Evolutionary conservation across 108 stramenopile genomes (phyloP).

Genomic region (Bacterosira constricta): DNA sequence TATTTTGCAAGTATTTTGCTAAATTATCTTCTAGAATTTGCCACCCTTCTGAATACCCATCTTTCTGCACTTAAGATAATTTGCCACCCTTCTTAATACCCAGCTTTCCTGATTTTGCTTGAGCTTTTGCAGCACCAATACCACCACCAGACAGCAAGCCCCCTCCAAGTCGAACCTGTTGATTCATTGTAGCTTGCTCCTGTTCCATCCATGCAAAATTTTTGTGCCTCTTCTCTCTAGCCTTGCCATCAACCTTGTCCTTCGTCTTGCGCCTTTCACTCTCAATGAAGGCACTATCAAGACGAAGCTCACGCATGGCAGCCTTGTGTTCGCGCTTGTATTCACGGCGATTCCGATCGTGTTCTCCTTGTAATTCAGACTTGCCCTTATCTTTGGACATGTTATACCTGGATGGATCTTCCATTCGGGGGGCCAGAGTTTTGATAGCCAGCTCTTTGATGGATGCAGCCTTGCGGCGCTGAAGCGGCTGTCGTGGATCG

Average conservation of each 20-base stretch:
- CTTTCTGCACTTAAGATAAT: conserved; percentile 38
- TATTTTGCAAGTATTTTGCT: no score
- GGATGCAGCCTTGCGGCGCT: conserved; percentile 52
- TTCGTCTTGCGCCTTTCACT: conserved; percentile 78
- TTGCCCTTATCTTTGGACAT: conserved; percentile 94
- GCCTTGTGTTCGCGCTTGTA: conserved; percentile 97
- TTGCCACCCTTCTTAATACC: conserved; percentile 93
- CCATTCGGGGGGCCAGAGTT: conserved; percentile 88
- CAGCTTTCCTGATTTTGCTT: conserved; percentile 77
- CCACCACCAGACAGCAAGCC: conserved; percentile 87
- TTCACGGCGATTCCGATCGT: conserved; percentile 88
- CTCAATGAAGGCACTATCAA: conserved; percentile 87
- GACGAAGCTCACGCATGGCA: conserved; percentile 86
- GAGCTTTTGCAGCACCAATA: conserved; percentile 72
- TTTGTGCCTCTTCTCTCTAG: conserved; percentile 78
- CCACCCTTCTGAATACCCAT: not conserved
- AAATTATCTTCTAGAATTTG: not conserved
- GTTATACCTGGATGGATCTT: conserved; percentile 81
- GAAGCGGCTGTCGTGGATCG: conserved; percentile 52
- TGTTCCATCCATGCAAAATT: conserved; percentile 92
- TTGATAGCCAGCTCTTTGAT: conserved; percentile 62
- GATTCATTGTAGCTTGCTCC: conserved; percentile 92
- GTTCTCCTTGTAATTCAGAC: conserved; percentile 77
- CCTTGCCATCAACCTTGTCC: conserved; percentile 58
- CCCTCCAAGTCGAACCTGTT: conserved; percentile 86